These are phyloP conservation scores for Adansonia gregorii DNA, from an alignment of 441 rosid genomes.

Conservation along the genomic window DNA sequence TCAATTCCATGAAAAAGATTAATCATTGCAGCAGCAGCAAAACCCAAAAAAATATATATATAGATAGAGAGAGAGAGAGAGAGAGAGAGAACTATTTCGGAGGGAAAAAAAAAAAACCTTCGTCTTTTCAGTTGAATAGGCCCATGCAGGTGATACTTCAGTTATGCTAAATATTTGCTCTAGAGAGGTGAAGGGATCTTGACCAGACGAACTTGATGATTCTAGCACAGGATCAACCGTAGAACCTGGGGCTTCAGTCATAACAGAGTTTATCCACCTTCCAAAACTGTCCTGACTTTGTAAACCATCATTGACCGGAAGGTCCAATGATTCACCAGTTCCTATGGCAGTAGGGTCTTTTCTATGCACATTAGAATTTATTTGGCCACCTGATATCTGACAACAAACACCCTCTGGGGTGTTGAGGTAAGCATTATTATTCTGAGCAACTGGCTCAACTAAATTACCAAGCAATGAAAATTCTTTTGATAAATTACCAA, in stretches of 20 bases:
- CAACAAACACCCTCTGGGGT: conserved; percentile 37
- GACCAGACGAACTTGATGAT: conserved; percentile 52
- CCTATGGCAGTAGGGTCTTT: not conserved
- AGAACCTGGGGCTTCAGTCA: conserved; percentile 63
- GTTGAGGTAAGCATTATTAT: conserved; percentile 27
- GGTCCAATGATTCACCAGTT: not conserved
- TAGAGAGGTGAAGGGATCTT: conserved; percentile 48
- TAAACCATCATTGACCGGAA: conserved; percentile 38
- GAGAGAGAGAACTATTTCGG: not conserved
- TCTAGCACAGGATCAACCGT: conserved; percentile 55
- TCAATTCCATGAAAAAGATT: conserved; percentile 4
- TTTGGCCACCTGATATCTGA: conserved; percentile 44
- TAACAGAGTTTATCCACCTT: conserved; percentile 70
- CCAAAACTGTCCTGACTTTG: conserved; percentile 94
- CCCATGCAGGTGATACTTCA: conserved; percentile 88
- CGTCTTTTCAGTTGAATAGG: conserved; percentile 77
- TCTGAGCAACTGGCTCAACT: conserved; percentile 41
- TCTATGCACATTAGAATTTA: conserved; percentile 27
- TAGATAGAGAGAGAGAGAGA: not conserved
- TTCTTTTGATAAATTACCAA: conserved; percentile 45
- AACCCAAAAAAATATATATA: not conserved
- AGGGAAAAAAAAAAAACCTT: conserved; percentile 52
- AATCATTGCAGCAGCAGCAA: not conserved
- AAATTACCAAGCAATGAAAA: conserved; percentile 39
- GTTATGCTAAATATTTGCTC: conserved; percentile 73